phyloP scores from a whole-genome alignment of 805 yeast genomes.

The Myxozyma lipomycoides region DNA sequence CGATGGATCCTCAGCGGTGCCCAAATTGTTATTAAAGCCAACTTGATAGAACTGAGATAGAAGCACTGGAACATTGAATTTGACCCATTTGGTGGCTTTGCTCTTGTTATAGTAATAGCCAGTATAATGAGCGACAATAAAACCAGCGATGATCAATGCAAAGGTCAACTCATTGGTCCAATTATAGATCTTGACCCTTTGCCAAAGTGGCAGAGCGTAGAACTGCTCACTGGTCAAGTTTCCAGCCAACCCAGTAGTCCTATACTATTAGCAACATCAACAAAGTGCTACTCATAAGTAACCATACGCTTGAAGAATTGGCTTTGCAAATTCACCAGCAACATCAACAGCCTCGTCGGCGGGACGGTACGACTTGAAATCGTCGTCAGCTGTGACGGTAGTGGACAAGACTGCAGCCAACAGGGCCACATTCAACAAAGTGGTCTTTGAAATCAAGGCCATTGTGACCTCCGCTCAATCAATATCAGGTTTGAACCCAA shows the following conservation, averaged over 20 bases:
- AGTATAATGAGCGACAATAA: slow-evolving; percentile 48
- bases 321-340: slow-evolving; percentile 2
- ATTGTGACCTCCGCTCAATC: neutral
- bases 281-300: neutral
- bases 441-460: neutral
- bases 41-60: slow-evolving; percentile 72
- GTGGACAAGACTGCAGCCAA: neutral
- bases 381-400: slow-evolving; percentile 19
- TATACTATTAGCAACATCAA: neutral
- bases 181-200: slow-evolving; percentile 59
- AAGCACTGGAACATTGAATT: slow-evolving; percentile 50
- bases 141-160: slow-evolving; percentile 47
- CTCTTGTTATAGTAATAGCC: slow-evolving; percentile 60
- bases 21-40: slow-evolving; percentile 42
- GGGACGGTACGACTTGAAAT: slow-evolving; percentile 25
- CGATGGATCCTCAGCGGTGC: slow-evolving; percentile 30
- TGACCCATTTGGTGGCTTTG: slow-evolving; percentile 52
- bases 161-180: slow-evolving; percentile 74
- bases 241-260: slow-evolving; percentile 7
- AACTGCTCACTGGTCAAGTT: slow-evolving; percentile 46
- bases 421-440: neutral
- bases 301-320: neutral
- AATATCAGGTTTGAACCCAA: no score
- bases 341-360: slow-evolving; percentile 9
- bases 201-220: slow-evolving; percentile 51